phyloP scores from a whole-genome alignment of 805 yeast genomes.

The Metschnikowia reukaufii region DNA sequence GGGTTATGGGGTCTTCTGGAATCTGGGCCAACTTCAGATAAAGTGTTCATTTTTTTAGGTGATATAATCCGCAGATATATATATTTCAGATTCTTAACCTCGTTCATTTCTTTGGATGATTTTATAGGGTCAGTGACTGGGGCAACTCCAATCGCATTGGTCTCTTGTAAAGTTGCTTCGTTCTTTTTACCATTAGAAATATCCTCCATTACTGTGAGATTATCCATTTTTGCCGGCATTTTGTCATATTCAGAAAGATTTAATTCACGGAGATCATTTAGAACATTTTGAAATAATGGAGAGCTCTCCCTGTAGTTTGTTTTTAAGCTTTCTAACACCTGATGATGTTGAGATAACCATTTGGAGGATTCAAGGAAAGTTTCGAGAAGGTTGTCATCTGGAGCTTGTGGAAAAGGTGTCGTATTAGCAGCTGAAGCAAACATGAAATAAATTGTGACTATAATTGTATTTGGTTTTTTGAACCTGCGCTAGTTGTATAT shows the following conservation, averaged over 20 bases:
- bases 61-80: too few species aligned
- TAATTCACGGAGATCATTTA: neutral
- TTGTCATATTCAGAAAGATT: neutral
- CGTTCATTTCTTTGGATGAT: too few species aligned
- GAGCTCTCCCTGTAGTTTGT: neutral
- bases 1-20: too few species aligned
- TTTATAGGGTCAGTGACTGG: too few species aligned
- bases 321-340: constrained; percentile 1
- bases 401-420: neutral
- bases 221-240: neutral
- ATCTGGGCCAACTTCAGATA: too few species aligned
- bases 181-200: neutral
- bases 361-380: constrained; percentile 5
- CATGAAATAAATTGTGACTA: too few species aligned
- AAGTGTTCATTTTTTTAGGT: too few species aligned
- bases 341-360: constrained; percentile 8
- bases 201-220: neutral
- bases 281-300: neutral
- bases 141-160: too few species aligned
- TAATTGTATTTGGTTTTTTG: too few species aligned
- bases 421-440: neutral
- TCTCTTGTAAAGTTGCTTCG: too few species aligned
- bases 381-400: constrained; percentile 1
- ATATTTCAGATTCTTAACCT: too few species aligned
- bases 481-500: too few species aligned